These are phyloP conservation scores for Paramecium primaurelia DNA, from an alignment of 73 alveolate genomes.

Conservation along the genomic window DNA sequence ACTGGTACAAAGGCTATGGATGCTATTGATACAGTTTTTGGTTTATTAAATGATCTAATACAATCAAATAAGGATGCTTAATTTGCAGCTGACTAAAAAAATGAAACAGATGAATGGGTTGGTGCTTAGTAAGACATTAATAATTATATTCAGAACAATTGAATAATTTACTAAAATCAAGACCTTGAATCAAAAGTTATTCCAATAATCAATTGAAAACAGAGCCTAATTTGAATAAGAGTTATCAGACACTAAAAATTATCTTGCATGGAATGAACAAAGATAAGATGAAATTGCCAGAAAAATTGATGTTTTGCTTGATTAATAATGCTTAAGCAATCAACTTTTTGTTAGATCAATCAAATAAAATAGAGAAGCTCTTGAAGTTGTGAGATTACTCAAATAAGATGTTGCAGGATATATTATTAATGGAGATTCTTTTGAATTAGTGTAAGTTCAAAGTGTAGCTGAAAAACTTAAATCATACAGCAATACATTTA, in stretches of 20 bases:
- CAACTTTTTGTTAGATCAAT: conserved; percentile 31
- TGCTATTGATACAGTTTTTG: conserved; percentile 43
- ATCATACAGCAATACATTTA: not conserved
- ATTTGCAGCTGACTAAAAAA: conserved; percentile 35
- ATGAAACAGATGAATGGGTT: conserved; percentile 41
- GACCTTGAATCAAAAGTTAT: not conserved
- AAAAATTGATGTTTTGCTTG: not conserved
- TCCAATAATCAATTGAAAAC: conserved; percentile 11
- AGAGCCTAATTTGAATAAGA: conserved; percentile 11
- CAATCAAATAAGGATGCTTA: conserved; percentile 30
- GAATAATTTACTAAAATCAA: conserved; percentile 4
- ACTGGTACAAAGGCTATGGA: conserved; percentile 39
- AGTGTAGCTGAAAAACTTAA: not conserved
- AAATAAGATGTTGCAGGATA: conserved; percentile 48
- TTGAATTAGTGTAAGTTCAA: not conserved
- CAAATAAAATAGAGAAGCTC: not conserved
- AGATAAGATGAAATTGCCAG: conserved; percentile 12
- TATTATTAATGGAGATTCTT: not conserved
- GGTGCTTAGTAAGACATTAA: not conserved
- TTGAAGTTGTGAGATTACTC: conserved; percentile 9
- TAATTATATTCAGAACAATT: not conserved
- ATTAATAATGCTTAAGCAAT: not conserved
- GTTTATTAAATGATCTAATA: not conserved
- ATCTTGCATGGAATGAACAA: conserved; percentile 35
- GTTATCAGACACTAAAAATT: not conserved